These are phyloP conservation scores for Tetrapisispora phaffii DNA, from an alignment of 805 yeast species.

Conservation along the genomic window DNA sequence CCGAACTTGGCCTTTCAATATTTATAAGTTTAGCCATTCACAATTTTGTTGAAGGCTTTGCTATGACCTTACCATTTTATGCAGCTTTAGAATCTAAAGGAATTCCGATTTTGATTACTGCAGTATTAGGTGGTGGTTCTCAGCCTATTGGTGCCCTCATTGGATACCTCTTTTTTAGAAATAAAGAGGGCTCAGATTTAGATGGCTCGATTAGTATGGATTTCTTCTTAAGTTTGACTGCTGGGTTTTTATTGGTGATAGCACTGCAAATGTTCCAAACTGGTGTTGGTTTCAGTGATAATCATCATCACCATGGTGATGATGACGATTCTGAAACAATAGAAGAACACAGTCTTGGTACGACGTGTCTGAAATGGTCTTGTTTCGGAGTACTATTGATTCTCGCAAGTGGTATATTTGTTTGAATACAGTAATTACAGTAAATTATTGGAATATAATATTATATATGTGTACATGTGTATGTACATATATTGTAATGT, in stretches of 20 bases:
- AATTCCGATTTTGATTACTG: conserved; percentile 56
- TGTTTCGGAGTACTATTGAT: conserved; percentile 27
- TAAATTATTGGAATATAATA: too few species aligned
- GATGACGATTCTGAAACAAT: conserved; percentile 18
- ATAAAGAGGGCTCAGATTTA: conserved; percentile 30
- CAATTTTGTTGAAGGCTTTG: conserved; percentile 88
- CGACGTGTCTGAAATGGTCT: conserved; percentile 29
- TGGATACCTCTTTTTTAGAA: conserved; percentile 45
- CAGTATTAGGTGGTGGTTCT: conserved; percentile 67
- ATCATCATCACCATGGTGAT: conserved; percentile 35
- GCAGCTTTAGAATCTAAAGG: conserved; percentile 55
- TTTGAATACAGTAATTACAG: background rate
- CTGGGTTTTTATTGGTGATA: conserved; percentile 77
- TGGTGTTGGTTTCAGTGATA: conserved; percentile 70
- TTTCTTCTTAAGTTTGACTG: conserved; percentile 55
- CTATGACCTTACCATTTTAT: conserved; percentile 84
- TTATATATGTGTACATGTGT: too few species aligned
- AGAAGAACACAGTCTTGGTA: conserved; percentile 26
- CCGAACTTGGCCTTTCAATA: conserved; percentile 61
- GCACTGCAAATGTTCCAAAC: conserved; percentile 80
- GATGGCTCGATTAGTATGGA: conserved; percentile 26
- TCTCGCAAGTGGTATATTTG: conserved; percentile 20
- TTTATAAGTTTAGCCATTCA: conserved; percentile 81
- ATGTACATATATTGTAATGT: too few species aligned
- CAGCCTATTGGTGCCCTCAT: conserved; percentile 84